Conservation (phyloP, 2,329 filamentous ascomycete genomes). For the Talaromyces sp. region DNA sequence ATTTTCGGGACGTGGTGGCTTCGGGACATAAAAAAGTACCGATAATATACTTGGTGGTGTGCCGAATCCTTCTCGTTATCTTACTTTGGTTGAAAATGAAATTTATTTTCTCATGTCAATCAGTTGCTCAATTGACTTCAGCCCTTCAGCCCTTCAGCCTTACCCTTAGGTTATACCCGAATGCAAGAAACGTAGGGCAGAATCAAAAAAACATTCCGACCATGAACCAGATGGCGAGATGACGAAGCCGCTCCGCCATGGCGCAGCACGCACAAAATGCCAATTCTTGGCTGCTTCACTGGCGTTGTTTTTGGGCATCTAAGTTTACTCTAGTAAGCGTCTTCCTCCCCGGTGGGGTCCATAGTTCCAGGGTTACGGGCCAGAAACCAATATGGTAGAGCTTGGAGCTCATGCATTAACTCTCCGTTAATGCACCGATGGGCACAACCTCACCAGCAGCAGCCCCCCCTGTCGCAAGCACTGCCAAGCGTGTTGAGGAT, state of each 20-base stretch:
- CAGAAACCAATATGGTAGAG: not conserved
- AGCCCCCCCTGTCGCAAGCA: not conserved
- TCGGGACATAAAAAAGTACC: not conserved
- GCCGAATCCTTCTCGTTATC: not conserved
- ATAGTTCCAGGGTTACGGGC: not conserved
- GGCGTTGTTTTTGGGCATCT: not conserved
- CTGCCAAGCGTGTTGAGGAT: slow-evolving; percentile 3
- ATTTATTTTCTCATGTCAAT: not conserved
- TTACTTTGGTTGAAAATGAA: not conserved
- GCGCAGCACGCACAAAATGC: not conserved
- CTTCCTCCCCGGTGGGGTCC: not conserved
- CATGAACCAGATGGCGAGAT: not conserved
- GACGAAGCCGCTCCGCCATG: not conserved
- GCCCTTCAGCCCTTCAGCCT: not conserved
- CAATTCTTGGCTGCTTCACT: slow-evolving; percentile 6
- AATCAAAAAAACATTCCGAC: not conserved
- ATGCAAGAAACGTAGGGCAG: not conserved
- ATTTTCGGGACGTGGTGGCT: not conserved
- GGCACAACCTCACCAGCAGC: not conserved
- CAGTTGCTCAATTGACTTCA: not conserved
- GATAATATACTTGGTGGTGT: not conserved
- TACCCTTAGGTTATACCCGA: not conserved
- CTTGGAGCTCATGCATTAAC: not conserved
- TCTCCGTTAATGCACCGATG: not conserved
- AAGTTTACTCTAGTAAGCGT: not conserved